A percentile compares a stretch with the other conserved stretches of the same genome.
Conservation (phyloP, 805 yeast genomes). For the Kodamaea kaohsiungensis region DNA sequence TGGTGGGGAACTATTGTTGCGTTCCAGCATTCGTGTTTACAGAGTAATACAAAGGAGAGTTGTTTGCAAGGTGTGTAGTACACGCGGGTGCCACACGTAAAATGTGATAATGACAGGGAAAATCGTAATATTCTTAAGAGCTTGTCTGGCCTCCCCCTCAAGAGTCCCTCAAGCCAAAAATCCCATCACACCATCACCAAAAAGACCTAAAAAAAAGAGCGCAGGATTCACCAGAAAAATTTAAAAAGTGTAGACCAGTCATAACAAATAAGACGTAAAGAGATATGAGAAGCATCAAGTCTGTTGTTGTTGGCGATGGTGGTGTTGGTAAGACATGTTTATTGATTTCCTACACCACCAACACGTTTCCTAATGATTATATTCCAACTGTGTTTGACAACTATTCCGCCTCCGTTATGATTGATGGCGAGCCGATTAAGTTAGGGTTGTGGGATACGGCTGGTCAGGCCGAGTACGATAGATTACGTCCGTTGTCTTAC, state of each 20-base stretch:
- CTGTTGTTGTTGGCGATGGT: conserved; percentile 94
- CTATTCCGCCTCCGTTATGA: conserved; percentile 82
- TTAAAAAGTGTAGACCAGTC: conserved; percentile 2
- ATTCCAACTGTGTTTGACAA: conserved; percentile 94
- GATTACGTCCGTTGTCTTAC: conserved; percentile 84
- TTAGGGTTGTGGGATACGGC: conserved; percentile 96
- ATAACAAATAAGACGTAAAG: not conserved
- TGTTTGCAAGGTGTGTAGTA: not conserved
- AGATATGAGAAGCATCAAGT: conserved; percentile 79
- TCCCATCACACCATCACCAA: conserved; percentile 1
- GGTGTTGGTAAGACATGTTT: conserved; percentile 94
- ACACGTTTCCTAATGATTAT: conserved; percentile 90
- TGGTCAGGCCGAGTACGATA: conserved; percentile 90
- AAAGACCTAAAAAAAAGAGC: conserved; percentile 1
- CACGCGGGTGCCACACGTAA: not conserved
- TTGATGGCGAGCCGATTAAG: conserved; percentile 78
- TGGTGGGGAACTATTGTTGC: not conserved
- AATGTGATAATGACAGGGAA: not conserved
- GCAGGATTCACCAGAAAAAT: conserved; percentile 1
- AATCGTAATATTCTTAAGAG: not conserved
- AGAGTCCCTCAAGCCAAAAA: not conserved
- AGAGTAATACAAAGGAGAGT: not conserved
- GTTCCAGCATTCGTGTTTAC: not conserved
- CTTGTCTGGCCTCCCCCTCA: not conserved
- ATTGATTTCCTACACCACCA: conserved; percentile 85